phyloP scores from a whole-genome alignment of 2,329 filamentous ascomycete species.

The Aspergillus quadrilineatus region DNA sequence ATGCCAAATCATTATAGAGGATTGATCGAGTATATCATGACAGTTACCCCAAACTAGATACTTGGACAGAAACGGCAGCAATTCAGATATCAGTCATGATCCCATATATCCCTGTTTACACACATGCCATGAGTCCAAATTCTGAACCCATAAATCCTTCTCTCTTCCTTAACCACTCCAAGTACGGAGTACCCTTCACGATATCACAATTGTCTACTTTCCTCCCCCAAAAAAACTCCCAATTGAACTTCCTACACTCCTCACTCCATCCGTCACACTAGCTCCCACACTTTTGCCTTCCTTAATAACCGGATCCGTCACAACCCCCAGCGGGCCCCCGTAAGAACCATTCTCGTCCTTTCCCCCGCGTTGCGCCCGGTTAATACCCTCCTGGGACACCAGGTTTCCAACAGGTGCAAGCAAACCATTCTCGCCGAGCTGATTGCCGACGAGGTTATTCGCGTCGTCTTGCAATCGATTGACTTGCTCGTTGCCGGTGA shows the following conservation, averaged over 20 bases:
- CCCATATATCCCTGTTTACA: too few species aligned
- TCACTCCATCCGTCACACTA: conserved; percentile 6
- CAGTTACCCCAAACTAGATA: too few species aligned
- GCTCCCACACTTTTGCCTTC: conserved; percentile 12
- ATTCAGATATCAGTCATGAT: too few species aligned
- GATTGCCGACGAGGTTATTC: conserved; percentile 49
- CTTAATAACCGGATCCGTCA: conserved; percentile 17
- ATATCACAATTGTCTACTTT: neutral
- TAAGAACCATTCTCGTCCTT: conserved; percentile 54
- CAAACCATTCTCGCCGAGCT: conserved; percentile 53
- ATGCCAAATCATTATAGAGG: too few species aligned
- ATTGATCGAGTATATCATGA: too few species aligned
- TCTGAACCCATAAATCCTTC: too few species aligned
- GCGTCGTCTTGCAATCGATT: conserved; percentile 54
- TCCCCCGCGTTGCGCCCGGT: conserved; percentile 53
- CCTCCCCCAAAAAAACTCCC: conserved; percentile 11
- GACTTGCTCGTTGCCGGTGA: conserved; percentile 52
- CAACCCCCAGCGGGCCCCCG: conserved; percentile 17
- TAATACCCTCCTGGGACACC: conserved; percentile 53
- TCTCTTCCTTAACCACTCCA: too few species aligned
- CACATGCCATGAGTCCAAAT: too few species aligned
- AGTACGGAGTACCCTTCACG: too few species aligned
- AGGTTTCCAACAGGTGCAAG: conserved; percentile 52
- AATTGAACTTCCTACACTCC: conserved; percentile 16
- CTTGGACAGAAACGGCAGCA: too few species aligned